Evolutionary conservation across 306 rosid species (phyloP).

Genomic region (Crataegus laevigata): DNA sequence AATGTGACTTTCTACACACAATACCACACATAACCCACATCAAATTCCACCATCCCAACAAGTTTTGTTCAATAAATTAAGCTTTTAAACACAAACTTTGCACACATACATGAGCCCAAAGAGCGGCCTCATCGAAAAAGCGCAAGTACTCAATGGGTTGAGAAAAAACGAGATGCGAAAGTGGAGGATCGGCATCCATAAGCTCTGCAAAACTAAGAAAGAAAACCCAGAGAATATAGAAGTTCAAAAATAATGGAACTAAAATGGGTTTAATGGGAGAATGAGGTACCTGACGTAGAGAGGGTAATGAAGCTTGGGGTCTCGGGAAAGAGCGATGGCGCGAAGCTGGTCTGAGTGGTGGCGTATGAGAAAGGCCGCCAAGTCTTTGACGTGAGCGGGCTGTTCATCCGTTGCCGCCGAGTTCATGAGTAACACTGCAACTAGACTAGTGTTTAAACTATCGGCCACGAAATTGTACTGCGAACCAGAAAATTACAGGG

Average conservation of each 20-base stretch:
- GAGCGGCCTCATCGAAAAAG: constrained; percentile 74
- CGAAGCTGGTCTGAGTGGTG: constrained; percentile 47
- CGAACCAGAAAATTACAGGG: too few relatives aligned
- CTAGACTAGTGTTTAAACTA: background rate
- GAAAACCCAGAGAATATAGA: background rate
- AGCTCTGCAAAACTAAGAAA: constrained; percentile 60
- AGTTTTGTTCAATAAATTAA: background rate
- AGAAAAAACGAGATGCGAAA: constrained; percentile 51
- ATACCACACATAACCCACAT: constrained; percentile 14
- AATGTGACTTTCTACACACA: constrained; percentile 40
- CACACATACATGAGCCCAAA: constrained; percentile 57
- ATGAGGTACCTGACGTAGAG: constrained; percentile 45
- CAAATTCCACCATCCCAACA: background rate
- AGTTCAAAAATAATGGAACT: background rate
- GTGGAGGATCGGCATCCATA: constrained; percentile 52
- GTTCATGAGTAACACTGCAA: background rate
- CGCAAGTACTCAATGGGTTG: constrained; percentile 52
- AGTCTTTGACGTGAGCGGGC: constrained; percentile 17
- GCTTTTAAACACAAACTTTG: background rate
- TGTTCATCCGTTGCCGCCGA: constrained; percentile 18
- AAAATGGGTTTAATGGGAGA: background rate
- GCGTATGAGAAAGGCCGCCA: constrained; percentile 52
- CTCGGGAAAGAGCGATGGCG: constrained; percentile 51
- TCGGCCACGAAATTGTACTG: too few relatives aligned
- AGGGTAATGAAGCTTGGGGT: constrained; percentile 66